Evolutionary conservation across 2,329 filamentous ascomycete genomes (phyloP), one percentile per base, ranked within the genome.

Genomic region (Phoma sp.): DNA sequence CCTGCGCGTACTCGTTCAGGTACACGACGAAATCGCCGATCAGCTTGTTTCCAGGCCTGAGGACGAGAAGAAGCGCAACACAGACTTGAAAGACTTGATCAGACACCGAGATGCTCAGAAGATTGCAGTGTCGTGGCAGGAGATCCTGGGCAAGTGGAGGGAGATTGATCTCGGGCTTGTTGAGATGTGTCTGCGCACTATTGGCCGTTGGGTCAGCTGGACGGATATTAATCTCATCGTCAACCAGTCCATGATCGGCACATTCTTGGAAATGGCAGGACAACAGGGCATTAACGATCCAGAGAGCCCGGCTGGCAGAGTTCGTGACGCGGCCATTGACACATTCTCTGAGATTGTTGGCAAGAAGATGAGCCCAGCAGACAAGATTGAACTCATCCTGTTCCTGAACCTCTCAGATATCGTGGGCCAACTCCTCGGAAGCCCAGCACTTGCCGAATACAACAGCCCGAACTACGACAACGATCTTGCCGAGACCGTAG

Each of bases 141-240:
- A 96, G 69, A 89, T 99, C 39, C 82, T 99, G 50, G 82, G 86
- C 9, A 86, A 88, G 67, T 98, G 93, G 83, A 81, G 83, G 62
- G 84, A 85, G 66, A 75, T 78, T 51, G 83, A 84, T 68, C 82
- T 86, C 52, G 85, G 89, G 62, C 83, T 98, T 53, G 83, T 96
- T 38, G 92, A 97, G 74, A 87, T 96, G 82, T 93, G 90, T 65
- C 82, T 99, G 47, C 91, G 89, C 76, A 89, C 92, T n/a, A 86
- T 99, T 61, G 92, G 91, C 33, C 95, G 93, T 74, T 99, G 95
- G 93, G 92, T 96, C 57, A 96, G 92, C 82, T 99, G 95, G 95
- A 96, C 96, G 69, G 95, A 98, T 71, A 98, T 99, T 66, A 90
- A 89, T 45, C 81, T 99, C 52, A 87, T 99, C 39, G 91, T 99